phyloP scores from a whole-genome alignment of 1,284 basidiomycete species.

The Trichosporon inkin region DNA sequence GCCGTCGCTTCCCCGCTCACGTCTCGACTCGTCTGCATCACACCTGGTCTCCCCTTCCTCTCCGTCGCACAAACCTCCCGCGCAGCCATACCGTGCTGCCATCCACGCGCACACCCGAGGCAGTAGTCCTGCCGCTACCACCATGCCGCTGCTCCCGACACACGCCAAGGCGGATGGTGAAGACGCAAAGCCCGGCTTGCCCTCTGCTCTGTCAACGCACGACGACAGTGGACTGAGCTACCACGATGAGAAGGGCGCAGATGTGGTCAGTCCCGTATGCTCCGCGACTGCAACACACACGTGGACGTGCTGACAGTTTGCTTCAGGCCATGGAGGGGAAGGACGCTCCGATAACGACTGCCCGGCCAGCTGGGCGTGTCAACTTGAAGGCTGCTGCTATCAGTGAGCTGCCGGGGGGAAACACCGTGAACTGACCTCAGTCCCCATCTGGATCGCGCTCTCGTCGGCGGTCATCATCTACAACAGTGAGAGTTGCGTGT shows the following conservation, averaged over 20 bases:
- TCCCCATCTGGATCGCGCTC: slow-evolving; percentile 65
- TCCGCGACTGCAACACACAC: background rate
- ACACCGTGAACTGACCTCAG: slow-evolving; percentile 21
- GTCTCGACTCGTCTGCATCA: too few species aligned
- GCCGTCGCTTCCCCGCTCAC: too few species aligned
- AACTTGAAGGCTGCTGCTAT: slow-evolving; percentile 21
- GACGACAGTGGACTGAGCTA: background rate
- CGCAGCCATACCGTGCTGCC: too few species aligned
- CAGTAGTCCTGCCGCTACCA: background rate
- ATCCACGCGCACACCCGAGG: background rate
- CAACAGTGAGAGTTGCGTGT: slow-evolving; percentile 59
- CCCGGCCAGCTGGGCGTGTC: background rate
- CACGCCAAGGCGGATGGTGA: background rate
- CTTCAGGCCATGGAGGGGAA: background rate
- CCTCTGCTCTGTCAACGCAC: background rate
- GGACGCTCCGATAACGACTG: background rate
- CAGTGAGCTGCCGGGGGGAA: slow-evolving; percentile 8
- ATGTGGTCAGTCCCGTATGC: background rate
- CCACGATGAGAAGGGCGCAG: background rate
- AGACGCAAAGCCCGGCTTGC: background rate
- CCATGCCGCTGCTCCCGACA: slow-evolving; percentile 4
- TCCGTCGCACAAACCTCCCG: too few species aligned
- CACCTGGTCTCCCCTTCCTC: too few species aligned
- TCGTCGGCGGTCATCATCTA: slow-evolving; percentile 89
- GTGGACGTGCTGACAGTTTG: background rate